A percentile compares a stretch with the other conserved stretches of the same genome.
phyloP scores from a whole-genome alignment of 2,329 filamentous ascomycete genomes.

The Acephala macrosclerotiorum region DNA sequence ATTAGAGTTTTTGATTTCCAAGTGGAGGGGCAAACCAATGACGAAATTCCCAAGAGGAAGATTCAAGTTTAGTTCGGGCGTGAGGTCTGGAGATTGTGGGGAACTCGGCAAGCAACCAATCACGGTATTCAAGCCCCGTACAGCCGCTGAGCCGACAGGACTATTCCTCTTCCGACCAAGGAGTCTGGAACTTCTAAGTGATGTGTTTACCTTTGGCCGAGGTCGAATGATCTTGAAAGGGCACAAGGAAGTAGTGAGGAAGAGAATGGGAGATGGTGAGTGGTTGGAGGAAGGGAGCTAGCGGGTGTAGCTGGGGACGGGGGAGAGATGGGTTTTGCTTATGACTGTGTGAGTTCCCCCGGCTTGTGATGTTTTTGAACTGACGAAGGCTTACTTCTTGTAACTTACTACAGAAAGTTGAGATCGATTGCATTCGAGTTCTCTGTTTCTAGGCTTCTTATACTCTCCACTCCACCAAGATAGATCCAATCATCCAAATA shows the following conservation, averaged over 20 bases:
- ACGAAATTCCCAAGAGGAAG: conserved; percentile 11
- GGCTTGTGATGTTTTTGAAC: conserved; percentile 14
- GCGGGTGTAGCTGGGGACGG: conserved; percentile 17
- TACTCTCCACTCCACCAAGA: too few relatives aligned
- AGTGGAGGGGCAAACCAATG: conserved; percentile 5
- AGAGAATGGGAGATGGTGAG: background rate
- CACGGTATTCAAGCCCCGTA: conserved; percentile 19
- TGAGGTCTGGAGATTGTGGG: conserved; percentile 8
- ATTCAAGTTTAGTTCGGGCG: background rate
- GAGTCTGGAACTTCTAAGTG: background rate
- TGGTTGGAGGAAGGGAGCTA: conserved; percentile 25
- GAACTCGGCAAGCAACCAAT: conserved; percentile 18
- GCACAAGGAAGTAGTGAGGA: background rate
- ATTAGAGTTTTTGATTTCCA: background rate
- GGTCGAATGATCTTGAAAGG: background rate
- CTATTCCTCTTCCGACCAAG: background rate
- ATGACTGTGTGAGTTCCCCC: conserved; percentile 25
- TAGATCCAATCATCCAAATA: too few relatives aligned
- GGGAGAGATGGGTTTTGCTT: conserved; percentile 19
- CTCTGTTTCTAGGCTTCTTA: background rate
- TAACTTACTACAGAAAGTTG: background rate
- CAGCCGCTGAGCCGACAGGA: conserved; percentile 26
- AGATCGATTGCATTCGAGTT: conserved; percentile 1
- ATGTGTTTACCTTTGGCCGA: background rate
- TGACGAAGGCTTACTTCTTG: background rate